Percentiles rank a stretch among this genome's conserved stretches.
Conservation (phyloP, 169 alveolate genomes). For the Theileria luwenshuni region DNA sequence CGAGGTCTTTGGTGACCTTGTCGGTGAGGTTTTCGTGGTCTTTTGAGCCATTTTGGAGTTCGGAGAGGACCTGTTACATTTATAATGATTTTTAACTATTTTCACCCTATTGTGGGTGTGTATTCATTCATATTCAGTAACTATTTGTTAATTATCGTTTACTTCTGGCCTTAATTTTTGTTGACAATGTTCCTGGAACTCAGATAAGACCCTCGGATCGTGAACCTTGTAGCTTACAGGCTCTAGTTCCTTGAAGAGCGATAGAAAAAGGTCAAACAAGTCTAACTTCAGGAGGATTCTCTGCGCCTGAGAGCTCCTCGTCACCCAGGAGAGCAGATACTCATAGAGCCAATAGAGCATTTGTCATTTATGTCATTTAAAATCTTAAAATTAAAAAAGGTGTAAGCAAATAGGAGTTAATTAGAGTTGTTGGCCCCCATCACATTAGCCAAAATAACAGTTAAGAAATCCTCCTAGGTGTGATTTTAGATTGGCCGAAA, state of each 20-base stretch:
- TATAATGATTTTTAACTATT: not conserved
- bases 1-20: conserved; percentile 9
- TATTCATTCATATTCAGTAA: not conserved
- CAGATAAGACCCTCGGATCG: conserved; percentile 21
- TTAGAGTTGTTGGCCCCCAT: no score
- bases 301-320: conserved; percentile 35
- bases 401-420: no score
- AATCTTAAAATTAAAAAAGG: no score
- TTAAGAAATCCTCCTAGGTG: no score
- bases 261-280: conserved; percentile 10
- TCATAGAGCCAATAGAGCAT: conserved; percentile 10
- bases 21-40: conserved; percentile 18
- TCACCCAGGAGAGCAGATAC: not conserved
- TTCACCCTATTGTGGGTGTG: not conserved
- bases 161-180: conserved; percentile 4
- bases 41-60: conserved; percentile 18
- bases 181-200: conserved; percentile 21
- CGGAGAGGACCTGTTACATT: conserved; percentile 8
- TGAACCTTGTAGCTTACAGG: conserved; percentile 34
- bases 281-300: conserved; percentile 26
- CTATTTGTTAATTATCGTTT: not conserved
- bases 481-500: no score
- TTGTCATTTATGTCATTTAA: not conserved
- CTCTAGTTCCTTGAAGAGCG: not conserved
- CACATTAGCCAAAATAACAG: no score